These are phyloP conservation scores for Wallacemonas sp. DNA, from an alignment of 208 protist species.

Conservation along the genomic window DNA sequence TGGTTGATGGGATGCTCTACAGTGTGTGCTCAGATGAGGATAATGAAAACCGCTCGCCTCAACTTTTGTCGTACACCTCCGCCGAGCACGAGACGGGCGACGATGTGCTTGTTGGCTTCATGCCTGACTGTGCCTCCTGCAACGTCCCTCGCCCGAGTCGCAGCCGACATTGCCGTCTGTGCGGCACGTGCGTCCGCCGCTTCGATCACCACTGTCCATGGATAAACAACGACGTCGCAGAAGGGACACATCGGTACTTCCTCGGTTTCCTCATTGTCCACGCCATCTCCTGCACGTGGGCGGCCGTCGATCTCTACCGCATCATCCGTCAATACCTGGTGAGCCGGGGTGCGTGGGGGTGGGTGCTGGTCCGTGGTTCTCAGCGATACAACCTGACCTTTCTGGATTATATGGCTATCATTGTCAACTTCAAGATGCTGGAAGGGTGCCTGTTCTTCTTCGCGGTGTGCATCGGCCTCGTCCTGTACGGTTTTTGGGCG, in stretches of 20 bases:
- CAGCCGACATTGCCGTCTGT: constrained; percentile 94
- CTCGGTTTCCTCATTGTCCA: constrained; percentile 87
- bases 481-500: constrained; percentile 79
- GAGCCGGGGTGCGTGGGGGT: constrained; percentile 56
- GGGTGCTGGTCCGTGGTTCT: constrained; percentile 29
- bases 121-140: constrained; percentile 70
- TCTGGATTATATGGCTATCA: constrained; percentile 62
- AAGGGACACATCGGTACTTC: constrained; percentile 92
- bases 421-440: constrained; percentile 64
- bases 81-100: constrained; percentile 13
- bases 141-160: constrained; percentile 80
- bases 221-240: constrained; percentile 97
- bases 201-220: constrained; percentile 97
- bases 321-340: constrained; percentile 63
- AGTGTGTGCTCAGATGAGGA: constrained; percentile 23
- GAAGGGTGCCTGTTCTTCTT: constrained; percentile 75
- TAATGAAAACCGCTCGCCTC: constrained; percentile 2
- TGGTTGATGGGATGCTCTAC: constrained; percentile 81
- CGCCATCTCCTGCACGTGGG: constrained; percentile 85
- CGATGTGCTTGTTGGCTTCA: constrained; percentile 21
- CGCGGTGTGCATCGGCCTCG: constrained; percentile 58
- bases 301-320: constrained; percentile 53
- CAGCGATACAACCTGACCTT: constrained; percentile 32
- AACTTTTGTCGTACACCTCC: background rate
- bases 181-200: constrained; percentile 91